Evolutionary conservation across 257 asterid genomes (phyloP).

Genomic region (Solanum virginianum): DNA sequence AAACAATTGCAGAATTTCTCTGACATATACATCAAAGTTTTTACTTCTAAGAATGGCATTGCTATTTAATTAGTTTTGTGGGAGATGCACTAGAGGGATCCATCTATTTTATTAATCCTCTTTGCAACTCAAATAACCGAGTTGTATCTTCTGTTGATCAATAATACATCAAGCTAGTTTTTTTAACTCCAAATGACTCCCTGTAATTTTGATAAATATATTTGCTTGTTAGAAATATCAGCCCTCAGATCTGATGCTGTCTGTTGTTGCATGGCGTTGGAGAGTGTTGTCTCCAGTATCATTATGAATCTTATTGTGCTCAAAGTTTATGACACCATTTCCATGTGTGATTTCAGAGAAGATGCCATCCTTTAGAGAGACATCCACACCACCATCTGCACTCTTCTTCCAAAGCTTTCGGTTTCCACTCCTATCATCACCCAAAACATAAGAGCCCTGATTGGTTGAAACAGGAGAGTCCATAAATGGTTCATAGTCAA

Average conservation of each 20-base stretch:
- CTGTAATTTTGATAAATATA: not conserved
- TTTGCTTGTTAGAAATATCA: not conserved
- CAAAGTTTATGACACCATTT: constrained; percentile 22
- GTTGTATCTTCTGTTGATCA: not conserved
- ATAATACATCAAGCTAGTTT: not conserved
- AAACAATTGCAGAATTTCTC: not conserved
- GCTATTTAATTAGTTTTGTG: not conserved
- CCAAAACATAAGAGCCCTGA: constrained; percentile 20
- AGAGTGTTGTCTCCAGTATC: constrained; percentile 17
- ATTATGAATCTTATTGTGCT: constrained; percentile 28
- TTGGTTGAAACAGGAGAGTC: constrained; percentile 62
- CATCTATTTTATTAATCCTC: not conserved
- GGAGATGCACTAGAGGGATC: not conserved
- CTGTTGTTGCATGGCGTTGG: too few species aligned
- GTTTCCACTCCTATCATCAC: constrained; percentile 45
- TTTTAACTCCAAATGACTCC: not conserved
- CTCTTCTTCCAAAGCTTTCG: constrained; percentile 65
- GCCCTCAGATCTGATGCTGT: not conserved
- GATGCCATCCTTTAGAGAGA: constrained; percentile 83
- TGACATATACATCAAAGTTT: not conserved
- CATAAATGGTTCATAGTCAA: constrained; percentile 28
- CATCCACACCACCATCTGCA: constrained; percentile 44
- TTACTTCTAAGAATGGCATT: not conserved
- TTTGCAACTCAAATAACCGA: not conserved
- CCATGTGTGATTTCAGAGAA: constrained; percentile 36